phyloP scores from a whole-genome alignment of 176 grass and related monocot species.

The Carex myosuroides region DNA sequence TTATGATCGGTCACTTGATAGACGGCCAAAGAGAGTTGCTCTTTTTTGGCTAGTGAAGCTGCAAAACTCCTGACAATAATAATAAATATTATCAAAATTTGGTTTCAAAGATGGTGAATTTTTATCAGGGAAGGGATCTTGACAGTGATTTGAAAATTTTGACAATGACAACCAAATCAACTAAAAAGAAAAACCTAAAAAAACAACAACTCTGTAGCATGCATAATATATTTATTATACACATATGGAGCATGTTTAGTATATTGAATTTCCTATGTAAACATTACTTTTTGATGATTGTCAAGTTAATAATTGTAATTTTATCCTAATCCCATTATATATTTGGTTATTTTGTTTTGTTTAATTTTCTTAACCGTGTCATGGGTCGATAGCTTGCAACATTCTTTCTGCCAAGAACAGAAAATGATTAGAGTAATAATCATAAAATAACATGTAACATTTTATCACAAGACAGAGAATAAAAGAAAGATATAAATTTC shows the following conservation, averaged over 20 bases:
- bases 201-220: neutral
- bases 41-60: constrained; percentile 38
- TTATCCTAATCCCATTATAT: neutral
- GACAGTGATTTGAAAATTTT: neutral
- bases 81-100: constrained; percentile 3
- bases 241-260: neutral
- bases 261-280: neutral
- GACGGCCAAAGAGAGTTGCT: constrained; percentile 2
- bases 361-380: constrained; percentile 44
- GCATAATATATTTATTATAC: neutral
- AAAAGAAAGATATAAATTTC: constrained; percentile 9
- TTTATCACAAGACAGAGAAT: constrained; percentile 20
- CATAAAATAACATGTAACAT: neutral
- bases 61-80: constrained; percentile 43
- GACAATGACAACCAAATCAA: neutral
- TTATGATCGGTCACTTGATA: constrained; percentile 17
- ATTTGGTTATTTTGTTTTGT: neutral
- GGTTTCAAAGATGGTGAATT: neutral
- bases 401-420: constrained; percentile 17
- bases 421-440: neutral
- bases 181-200: neutral
- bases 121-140: neutral
- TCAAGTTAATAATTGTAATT: neutral
- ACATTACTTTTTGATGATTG: neutral
- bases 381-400: constrained; percentile 28